phyloP scores from a whole-genome alignment of 345 rosid species.

The Leavenworthia alabamica region DNA sequence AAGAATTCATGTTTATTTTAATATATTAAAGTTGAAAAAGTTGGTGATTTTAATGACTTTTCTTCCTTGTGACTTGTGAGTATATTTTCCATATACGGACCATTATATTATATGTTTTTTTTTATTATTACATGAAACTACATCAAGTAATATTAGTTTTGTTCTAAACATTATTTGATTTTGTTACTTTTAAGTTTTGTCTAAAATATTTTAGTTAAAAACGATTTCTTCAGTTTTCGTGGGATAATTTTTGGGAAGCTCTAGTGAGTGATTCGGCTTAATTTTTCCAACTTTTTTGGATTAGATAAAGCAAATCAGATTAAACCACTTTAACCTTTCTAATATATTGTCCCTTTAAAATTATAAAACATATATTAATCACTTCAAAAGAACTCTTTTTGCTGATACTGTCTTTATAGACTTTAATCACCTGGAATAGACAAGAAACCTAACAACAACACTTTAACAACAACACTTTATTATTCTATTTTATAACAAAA shows the following conservation, averaged over 20 bases:
- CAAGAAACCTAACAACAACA: too few relatives aligned
- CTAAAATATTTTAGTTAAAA: too few relatives aligned
- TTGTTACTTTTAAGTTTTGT: too few relatives aligned
- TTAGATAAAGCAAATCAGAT: background rate
- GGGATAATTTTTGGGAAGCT: background rate
- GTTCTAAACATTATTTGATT: too few relatives aligned
- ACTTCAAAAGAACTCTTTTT: background rate
- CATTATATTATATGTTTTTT: background rate
- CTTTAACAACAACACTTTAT: too few relatives aligned
- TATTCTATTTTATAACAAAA: too few relatives aligned
- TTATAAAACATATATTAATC: too few relatives aligned
- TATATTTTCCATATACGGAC: background rate
- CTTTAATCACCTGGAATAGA: background rate
- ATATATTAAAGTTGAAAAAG: background rate
- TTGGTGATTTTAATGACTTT: background rate
- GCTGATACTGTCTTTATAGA: background rate
- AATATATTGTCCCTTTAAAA: background rate
- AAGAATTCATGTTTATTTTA: background rate
- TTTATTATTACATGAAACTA: too few relatives aligned
- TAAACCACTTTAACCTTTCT: background rate
- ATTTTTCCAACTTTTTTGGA: background rate
- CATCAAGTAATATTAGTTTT: too few relatives aligned
- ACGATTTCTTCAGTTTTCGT: background rate
- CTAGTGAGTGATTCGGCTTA: background rate
- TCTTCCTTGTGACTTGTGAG: background rate